A percentile compares a stretch with the other conserved stretches of the same genome.
Conservation (phyloP, 108 stramenopile genomes). For the Stephanodiscus triporus region DNA sequence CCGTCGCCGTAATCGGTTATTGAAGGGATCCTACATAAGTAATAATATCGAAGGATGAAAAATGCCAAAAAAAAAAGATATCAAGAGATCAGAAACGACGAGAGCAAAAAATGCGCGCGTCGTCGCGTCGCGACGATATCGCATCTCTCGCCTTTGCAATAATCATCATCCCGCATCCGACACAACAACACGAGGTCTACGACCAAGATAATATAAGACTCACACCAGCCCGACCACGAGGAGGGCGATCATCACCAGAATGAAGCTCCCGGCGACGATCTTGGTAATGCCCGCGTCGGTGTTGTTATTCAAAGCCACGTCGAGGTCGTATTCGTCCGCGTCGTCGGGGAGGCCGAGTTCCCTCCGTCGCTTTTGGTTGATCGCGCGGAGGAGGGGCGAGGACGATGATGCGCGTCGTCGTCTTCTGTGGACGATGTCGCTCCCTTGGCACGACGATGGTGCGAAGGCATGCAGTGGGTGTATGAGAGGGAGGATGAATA, state of each 20-base stretch:
- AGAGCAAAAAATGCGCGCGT: too few relatives aligned
- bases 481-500: slow-evolving; percentile 7
- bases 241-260: slow-evolving; percentile 69
- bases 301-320: slow-evolving; percentile 67
- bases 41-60: background rate
- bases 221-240: slow-evolving; percentile 75
- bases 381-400: slow-evolving; percentile 14
- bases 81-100: slow-evolving; percentile 54
- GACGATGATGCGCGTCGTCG: background rate
- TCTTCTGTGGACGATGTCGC: background rate
- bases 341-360: slow-evolving; percentile 83
- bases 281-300: slow-evolving; percentile 87
- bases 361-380: slow-evolving; percentile 59
- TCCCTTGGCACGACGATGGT: slow-evolving; percentile 6
- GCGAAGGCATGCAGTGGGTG: slow-evolving; percentile 18
- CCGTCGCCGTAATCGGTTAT: slow-evolving; percentile 80
- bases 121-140: too few relatives aligned
- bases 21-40: slow-evolving; percentile 53
- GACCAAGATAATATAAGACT: too few relatives aligned
- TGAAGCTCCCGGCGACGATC: slow-evolving; percentile 87
- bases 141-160: too few relatives aligned
- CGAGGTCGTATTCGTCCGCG: slow-evolving; percentile 88
- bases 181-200: too few relatives aligned
- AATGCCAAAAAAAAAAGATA: slow-evolving; percentile 1
- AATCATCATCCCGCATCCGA: too few relatives aligned